A percentile compares a stretch with the other conserved stretches of the same genome.
Conservation (phyloP, 495 filamentous ascomycete species). For the Aspergillus ellipticus region DNA sequence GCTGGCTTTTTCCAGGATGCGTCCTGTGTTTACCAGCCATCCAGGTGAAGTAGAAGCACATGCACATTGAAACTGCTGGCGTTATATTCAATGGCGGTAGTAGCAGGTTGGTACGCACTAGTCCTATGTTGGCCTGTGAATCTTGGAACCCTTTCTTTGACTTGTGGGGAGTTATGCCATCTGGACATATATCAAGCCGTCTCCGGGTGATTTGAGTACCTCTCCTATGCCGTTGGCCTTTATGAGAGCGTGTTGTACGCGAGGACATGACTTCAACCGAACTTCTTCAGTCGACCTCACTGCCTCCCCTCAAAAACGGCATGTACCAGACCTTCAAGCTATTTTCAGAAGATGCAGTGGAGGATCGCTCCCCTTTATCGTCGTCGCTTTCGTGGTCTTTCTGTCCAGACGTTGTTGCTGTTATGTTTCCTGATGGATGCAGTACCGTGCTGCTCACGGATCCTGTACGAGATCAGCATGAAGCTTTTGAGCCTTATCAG, state of each 20-base stretch:
- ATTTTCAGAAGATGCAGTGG: conserved; percentile 39
- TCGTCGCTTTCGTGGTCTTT: conserved; percentile 26
- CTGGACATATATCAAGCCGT: too few relatives aligned
- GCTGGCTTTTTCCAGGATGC: too few relatives aligned
- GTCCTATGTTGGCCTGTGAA: neutral
- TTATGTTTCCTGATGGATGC: conserved; percentile 63
- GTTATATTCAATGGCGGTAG: neutral
- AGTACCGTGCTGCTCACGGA: conserved; percentile 60
- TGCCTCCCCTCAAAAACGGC: conserved; percentile 19
- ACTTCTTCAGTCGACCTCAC: neutral
- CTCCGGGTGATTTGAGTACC: too few relatives aligned
- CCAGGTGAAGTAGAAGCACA: neutral
- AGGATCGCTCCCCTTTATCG: conserved; percentile 6
- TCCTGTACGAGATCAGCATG: conserved; percentile 32
- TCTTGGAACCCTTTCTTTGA: neutral
- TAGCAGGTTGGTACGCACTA: neutral
- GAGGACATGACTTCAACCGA: neutral
- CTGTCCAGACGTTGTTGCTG: conserved; percentile 73
- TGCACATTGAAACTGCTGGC: neutral
- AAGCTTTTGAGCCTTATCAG: neutral
- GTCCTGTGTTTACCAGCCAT: too few relatives aligned
- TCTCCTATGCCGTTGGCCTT: too few relatives aligned
- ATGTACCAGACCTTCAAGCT: conserved; percentile 64
- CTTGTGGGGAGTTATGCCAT: too few relatives aligned
- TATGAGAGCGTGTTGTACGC: neutral